Conservation (phyloP, 345 rosid genomes). For the Bruguiera parviflora region DNA sequence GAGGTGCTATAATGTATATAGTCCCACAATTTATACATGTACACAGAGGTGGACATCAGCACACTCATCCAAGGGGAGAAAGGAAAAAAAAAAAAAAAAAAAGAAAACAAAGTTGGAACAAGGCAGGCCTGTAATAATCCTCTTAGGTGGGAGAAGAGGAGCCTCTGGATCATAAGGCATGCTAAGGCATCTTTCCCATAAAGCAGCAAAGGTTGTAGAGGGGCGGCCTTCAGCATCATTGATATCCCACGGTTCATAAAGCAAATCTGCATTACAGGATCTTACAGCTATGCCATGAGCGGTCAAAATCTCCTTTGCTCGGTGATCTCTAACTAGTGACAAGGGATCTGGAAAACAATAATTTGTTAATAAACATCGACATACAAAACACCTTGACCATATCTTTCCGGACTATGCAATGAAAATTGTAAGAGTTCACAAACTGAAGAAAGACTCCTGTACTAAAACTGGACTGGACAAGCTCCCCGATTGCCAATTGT, state of each 20-base stretch:
- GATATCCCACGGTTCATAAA: constrained; percentile 98
- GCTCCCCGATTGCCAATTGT: neutral
- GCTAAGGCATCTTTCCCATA: constrained; percentile 95
- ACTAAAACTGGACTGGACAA: neutral
- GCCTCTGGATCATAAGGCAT: constrained; percentile 97
- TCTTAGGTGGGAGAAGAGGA: constrained; percentile 96
- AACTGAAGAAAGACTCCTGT: constrained; percentile 2
- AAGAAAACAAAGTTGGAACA: constrained; percentile 7
- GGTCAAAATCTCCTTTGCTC: constrained; percentile 71
- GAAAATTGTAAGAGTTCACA: constrained; percentile 7
- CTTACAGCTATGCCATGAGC: constrained; percentile 69
- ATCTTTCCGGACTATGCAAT: neutral
- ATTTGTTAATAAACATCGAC: constrained; percentile 14
- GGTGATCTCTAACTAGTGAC: constrained; percentile 92
- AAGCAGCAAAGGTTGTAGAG: constrained; percentile 67
- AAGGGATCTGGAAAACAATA: constrained; percentile 68
- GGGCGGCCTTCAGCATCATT: constrained; percentile 74
- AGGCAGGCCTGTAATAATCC: constrained; percentile 73
- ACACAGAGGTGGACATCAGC: neutral
- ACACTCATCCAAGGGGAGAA: neutral
- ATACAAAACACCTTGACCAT: neutral
- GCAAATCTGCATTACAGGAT: constrained; percentile 92
- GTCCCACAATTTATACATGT: neutral
- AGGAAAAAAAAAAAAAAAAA: neutral
- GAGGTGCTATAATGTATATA: neutral